These are phyloP conservation scores for Trichosporon sp. DNA, from an alignment of 1,284 basidiomycete genomes.

Conservation along the genomic window DNA sequence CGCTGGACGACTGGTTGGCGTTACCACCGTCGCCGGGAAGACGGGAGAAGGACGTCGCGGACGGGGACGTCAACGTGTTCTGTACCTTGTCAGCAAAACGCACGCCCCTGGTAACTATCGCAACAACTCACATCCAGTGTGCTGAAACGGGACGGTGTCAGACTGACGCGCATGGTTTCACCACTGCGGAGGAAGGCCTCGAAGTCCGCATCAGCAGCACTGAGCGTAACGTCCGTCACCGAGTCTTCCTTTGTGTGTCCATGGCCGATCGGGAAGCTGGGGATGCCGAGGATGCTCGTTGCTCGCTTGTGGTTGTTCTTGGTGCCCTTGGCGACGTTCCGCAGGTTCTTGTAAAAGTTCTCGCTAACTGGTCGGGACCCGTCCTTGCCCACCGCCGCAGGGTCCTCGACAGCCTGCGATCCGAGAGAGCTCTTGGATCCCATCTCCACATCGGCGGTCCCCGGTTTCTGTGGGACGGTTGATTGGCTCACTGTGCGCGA, in stretches of 20 bases:
- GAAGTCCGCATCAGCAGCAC: constrained; percentile 66
- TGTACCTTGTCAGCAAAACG: constrained; percentile 1
- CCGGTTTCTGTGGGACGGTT: neutral
- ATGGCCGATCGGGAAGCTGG: constrained; percentile 8
- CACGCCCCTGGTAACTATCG: neutral
- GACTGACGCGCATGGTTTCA: constrained; percentile 88
- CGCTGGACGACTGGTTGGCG: constrained; percentile 26
- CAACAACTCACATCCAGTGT: constrained; percentile 74
- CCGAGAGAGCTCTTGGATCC: constrained; percentile 1
- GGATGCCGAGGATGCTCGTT: constrained; percentile 20
- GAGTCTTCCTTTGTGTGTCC: constrained; percentile 13
- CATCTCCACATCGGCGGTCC: neutral
- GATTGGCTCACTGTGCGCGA: constrained; percentile 1
- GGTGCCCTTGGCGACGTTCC: constrained; percentile 22
- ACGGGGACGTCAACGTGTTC: constrained; percentile 20
- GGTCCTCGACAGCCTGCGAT: neutral
- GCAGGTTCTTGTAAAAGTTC: constrained; percentile 25
- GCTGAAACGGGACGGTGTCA: constrained; percentile 87
- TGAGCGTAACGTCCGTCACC: constrained; percentile 46
- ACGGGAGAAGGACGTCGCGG: neutral
- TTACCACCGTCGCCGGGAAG: constrained; percentile 7
- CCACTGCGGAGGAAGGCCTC: constrained; percentile 85
- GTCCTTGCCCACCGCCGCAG: neutral
- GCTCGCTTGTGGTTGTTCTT: constrained; percentile 23
- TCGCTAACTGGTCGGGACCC: constrained; percentile 23